Evolutionary conservation across 78 protist species (phyloP).

Genomic region (Protostelium mycophagum): DNA sequence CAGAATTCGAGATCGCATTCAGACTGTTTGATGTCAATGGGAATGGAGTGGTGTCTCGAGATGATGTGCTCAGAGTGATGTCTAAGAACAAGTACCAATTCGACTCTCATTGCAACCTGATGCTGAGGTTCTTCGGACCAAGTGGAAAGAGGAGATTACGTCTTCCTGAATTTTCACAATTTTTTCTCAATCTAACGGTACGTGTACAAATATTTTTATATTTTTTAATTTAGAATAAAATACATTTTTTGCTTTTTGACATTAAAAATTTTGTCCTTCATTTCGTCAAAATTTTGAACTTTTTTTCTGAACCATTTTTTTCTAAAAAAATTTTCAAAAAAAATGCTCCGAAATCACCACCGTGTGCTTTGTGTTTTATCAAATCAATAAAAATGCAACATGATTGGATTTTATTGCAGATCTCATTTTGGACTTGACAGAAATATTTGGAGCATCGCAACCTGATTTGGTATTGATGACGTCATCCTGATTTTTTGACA

Average conservation of each 20-base stretch:
- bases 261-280: too few relatives aligned
- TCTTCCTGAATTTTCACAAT: slow-evolving; percentile 1
- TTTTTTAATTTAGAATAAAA: too few relatives aligned
- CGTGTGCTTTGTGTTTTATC: too few relatives aligned
- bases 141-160: background rate
- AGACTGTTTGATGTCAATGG: slow-evolving; percentile 25
- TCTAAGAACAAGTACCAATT: slow-evolving; percentile 6
- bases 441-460: background rate
- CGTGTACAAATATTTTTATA: too few relatives aligned
- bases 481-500: background rate
- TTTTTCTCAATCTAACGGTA: background rate
- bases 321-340: too few relatives aligned
- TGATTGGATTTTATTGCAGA: too few relatives aligned
- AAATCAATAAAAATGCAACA: background rate
- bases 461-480: background rate
- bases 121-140: slow-evolving; percentile 16
- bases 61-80: background rate
- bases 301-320: too few relatives aligned
- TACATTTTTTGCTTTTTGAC: too few relatives aligned
- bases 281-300: too few relatives aligned
- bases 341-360: too few relatives aligned
- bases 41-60: slow-evolving; percentile 7
- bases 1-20: slow-evolving; percentile 45
- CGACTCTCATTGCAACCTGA: slow-evolving; percentile 32
- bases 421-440: too few relatives aligned